Conservation (phyloP, 1,139 yeast species). For the Zygoascus sp. region DNA sequence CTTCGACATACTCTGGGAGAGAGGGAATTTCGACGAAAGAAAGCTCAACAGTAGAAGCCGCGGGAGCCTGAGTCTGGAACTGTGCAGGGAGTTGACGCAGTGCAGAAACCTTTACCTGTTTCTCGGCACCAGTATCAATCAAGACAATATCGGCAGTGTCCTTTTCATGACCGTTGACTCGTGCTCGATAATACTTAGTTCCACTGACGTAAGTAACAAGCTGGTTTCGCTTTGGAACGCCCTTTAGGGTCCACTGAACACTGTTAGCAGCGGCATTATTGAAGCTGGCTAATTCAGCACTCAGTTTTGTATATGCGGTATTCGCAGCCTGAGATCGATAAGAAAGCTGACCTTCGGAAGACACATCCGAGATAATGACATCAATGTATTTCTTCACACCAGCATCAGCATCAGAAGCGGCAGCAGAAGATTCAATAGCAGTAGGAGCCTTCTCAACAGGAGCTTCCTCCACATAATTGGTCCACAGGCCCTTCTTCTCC, state of each 20-base stretch:
- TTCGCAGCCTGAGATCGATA: conserved; percentile 41
- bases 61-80: conserved; percentile 47
- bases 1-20: conserved; percentile 50
- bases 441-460: conserved; percentile 29
- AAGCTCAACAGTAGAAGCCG: conserved; percentile 55
- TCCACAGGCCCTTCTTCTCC: conserved; percentile 63
- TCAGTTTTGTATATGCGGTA: conserved; percentile 24
- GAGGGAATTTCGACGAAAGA: conserved; percentile 60
- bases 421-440: conserved; percentile 14
- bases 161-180: conserved; percentile 49
- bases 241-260: conserved; percentile 25
- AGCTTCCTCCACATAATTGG: conserved; percentile 41
- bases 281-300: conserved; percentile 37
- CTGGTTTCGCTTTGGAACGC: conserved; percentile 53
- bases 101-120: conserved; percentile 44
- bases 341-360: conserved; percentile 48
- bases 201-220: conserved; percentile 52
- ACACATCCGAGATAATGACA: conserved; percentile 55
- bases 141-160: conserved; percentile 48
- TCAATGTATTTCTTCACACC: conserved; percentile 50
- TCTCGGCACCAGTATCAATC: conserved; percentile 62
- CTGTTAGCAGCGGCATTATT: conserved; percentile 42
- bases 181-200: conserved; percentile 59
- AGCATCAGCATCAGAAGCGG: conserved; percentile 17
- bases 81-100: conserved; percentile 55